Conservation (phyloP, 169 alveolate genomes). For the Plasmodium gonderi region DNA sequence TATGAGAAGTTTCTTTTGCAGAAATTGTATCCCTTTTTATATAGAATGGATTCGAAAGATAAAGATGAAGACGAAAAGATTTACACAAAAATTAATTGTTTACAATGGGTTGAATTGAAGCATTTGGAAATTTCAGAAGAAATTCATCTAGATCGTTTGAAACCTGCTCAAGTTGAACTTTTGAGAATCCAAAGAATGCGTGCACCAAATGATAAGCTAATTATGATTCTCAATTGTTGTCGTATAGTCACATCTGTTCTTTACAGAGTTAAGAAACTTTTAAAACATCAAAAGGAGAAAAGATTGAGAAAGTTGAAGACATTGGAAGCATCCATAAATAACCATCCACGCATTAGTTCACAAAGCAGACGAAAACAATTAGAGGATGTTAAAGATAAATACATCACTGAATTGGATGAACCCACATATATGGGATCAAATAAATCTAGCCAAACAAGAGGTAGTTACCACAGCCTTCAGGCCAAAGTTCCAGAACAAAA, state of each 20-base stretch:
- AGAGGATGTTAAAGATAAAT: neutral
- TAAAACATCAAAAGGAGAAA: neutral
- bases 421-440: too few species aligned
- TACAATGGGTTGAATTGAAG: slow-evolving; percentile 81
- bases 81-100: slow-evolving; percentile 78
- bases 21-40: slow-evolving; percentile 76
- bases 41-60: slow-evolving; percentile 80
- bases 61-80: slow-evolving; percentile 80
- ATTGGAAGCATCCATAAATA: too few species aligned
- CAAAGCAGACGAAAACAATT: too few species aligned
- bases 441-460: too few species aligned
- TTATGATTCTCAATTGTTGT: slow-evolving; percentile 81
- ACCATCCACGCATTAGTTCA: too few species aligned
- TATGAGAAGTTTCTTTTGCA: slow-evolving; percentile 75
- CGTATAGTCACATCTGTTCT: slow-evolving; percentile 79
- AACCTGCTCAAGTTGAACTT: slow-evolving; percentile 48
- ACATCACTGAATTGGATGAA: too few species aligned
- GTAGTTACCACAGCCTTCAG: too few species aligned
- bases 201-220: slow-evolving; percentile 86
- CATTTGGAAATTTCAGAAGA: slow-evolving; percentile 77
- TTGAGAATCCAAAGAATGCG: slow-evolving; percentile 63
- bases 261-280: slow-evolving; percentile 68
- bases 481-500: too few species aligned
- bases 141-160: slow-evolving; percentile 21
- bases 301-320: neutral